phyloP scores from a whole-genome alignment of 1,284 basidiomycete species.

The Apiotrichum domesticum region DNA sequence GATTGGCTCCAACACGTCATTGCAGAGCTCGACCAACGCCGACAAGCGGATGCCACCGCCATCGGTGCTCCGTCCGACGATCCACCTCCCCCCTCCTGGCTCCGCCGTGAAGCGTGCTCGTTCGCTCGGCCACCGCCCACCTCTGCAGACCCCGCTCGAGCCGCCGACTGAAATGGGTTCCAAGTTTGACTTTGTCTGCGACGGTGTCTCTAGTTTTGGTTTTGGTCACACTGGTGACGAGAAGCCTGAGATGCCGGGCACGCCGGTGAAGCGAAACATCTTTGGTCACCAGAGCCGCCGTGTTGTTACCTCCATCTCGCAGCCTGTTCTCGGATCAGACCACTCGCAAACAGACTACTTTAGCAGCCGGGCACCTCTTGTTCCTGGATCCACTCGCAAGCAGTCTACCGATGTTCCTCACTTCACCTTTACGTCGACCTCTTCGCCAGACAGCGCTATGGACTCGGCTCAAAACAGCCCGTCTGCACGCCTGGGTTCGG shows the following conservation, averaged over 20 bases:
- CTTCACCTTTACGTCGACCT: conserved; percentile 30
- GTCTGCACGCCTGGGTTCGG: conserved; percentile 27
- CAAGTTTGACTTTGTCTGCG: conserved; percentile 43
- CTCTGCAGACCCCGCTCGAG: conserved; percentile 23
- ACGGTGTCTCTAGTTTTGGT: conserved; percentile 27
- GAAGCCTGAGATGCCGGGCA: conserved; percentile 45
- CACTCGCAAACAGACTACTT: background rate
- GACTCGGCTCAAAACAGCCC: conserved; percentile 41
- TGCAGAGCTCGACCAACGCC: conserved; percentile 15
- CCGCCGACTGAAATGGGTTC: conserved; percentile 19
- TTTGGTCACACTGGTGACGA: conserved; percentile 19
- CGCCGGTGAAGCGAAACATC: conserved; percentile 45
- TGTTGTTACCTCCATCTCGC: conserved; percentile 12
- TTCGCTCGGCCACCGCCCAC: conserved; percentile 9
- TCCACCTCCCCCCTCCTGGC: conserved; percentile 4
- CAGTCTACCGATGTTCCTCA: conserved; percentile 19
- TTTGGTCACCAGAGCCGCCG: conserved; percentile 23
- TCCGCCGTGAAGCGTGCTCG: conserved; percentile 14
- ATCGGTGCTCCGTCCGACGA: conserved; percentile 13
- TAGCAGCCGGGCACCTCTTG: conserved; percentile 5
- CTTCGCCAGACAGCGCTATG: conserved; percentile 43
- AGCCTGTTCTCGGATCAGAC: conserved; percentile 10
- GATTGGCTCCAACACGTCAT: conserved; percentile 29
- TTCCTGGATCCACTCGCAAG: conserved; percentile 11
- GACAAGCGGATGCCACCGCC: conserved; percentile 12